These are phyloP conservation scores for Erucastrum elatum DNA, from an alignment of 345 rosid species.

Conservation along the genomic window DNA sequence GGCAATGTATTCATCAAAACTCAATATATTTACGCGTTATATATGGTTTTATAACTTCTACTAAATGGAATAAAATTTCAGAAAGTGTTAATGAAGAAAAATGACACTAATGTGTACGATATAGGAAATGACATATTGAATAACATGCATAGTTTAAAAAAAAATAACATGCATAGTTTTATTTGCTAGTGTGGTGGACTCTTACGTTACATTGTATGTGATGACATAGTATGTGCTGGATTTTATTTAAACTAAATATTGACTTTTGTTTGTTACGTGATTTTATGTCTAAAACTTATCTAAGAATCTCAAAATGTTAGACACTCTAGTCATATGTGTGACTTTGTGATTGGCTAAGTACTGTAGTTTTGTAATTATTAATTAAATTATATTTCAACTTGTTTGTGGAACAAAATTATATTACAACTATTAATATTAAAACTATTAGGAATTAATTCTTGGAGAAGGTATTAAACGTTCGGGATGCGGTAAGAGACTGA, in stretches of 20 bases:
- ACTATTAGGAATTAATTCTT: background rate
- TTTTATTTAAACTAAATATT: background rate
- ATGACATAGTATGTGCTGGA: background rate
- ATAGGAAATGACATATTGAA: background rate
- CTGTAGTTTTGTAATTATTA: background rate
- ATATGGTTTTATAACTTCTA: background rate
- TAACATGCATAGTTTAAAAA: background rate
- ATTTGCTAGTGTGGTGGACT: background rate
- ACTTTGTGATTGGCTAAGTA: background rate
- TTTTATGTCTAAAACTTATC: background rate
- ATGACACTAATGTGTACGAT: background rate
- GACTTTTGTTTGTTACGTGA: background rate
- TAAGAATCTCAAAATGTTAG: background rate
- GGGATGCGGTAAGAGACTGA: background rate
- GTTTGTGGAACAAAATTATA: background rate
- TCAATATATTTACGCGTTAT: background rate
- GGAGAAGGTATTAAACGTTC: background rate
- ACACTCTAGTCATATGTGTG: background rate
- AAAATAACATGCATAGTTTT: background rate
- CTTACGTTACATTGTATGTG: background rate
- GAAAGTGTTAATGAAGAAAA: background rate
- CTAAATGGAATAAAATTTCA: background rate
- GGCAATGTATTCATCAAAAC: background rate
- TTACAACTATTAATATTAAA: background rate
- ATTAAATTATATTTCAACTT: no score